Evolutionary conservation across 768 basidiomycete genomes (phyloP).

Genomic region (Rhizopogon vinicolor): DNA sequence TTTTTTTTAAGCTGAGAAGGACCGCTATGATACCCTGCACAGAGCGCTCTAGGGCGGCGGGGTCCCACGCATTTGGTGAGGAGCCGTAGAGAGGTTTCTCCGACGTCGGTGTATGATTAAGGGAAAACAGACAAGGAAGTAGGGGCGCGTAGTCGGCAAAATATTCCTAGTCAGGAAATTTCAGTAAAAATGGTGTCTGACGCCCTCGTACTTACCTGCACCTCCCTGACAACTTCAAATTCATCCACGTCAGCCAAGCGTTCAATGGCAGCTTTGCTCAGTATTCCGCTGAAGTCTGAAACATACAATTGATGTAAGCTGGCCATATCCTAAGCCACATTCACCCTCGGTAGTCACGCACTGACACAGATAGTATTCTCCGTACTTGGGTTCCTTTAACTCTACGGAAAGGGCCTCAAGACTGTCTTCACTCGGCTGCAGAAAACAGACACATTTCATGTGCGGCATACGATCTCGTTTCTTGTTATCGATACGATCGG

Average conservation of each 20-base stretch:
- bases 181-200: neutral
- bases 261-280: slow-evolving; percentile 89
- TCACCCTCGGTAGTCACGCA: slow-evolving; percentile 54
- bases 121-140: slow-evolving; percentile 80
- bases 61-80: slow-evolving; percentile 69
- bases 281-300: slow-evolving; percentile 90
- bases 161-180: slow-evolving; percentile 63
- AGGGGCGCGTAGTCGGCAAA: slow-evolving; percentile 95
- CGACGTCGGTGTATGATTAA: slow-evolving; percentile 68
- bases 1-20: slow-evolving; percentile 92
- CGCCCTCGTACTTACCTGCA: slow-evolving; percentile 62
- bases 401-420: slow-evolving; percentile 81
- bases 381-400: slow-evolving; percentile 87
- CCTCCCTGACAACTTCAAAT: slow-evolving; percentile 93
- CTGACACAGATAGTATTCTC: slow-evolving; percentile 99
- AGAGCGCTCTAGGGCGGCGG: slow-evolving; percentile 67
- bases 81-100: slow-evolving; percentile 67
- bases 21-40: slow-evolving; percentile 82
- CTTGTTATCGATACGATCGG: slow-evolving; percentile 95
- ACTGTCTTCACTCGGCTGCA: slow-evolving; percentile 79
- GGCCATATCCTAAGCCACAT: slow-evolving; percentile 14
- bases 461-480: slow-evolving; percentile 90
- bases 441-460: slow-evolving; percentile 95
- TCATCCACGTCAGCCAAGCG: slow-evolving; percentile 91
- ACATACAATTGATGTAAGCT: slow-evolving; percentile 11